Evolutionary conservation across 2,329 filamentous ascomycete species (phyloP).

Genomic region (Monilinia polystroma): DNA sequence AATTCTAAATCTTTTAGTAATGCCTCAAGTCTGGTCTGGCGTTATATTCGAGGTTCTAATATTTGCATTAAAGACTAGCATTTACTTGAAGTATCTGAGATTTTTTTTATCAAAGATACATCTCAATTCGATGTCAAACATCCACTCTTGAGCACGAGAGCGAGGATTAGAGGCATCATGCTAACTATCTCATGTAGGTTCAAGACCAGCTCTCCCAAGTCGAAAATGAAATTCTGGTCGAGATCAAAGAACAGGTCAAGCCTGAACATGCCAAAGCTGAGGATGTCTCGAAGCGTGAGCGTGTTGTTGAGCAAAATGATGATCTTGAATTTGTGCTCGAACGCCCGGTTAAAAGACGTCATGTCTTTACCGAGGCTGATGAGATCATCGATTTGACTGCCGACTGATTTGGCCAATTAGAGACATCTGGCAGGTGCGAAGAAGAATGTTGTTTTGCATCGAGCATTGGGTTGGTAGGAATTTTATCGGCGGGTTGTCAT

Average conservation of each 20-base stretch:
- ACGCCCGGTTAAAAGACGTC: slow-evolving; percentile 23
- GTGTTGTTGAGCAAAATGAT: slow-evolving; percentile 8
- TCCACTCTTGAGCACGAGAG: not conserved
- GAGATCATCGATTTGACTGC: slow-evolving; percentile 18
- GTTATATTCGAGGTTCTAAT: not conserved
- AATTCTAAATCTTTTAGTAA: not conserved
- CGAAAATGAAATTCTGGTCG: not conserved
- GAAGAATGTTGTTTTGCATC: not conserved
- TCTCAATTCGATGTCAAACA: too few species aligned
- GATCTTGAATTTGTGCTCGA: slow-evolving; percentile 21
- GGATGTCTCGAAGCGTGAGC: slow-evolving; percentile 14
- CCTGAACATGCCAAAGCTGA: not conserved
- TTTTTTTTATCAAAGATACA: too few species aligned
- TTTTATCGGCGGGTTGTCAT: not conserved
- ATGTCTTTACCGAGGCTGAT: slow-evolving; percentile 18
- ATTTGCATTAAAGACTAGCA: not conserved
- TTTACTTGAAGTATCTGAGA: not conserved
- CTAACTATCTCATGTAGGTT: slow-evolving; percentile 4
- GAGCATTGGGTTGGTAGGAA: not conserved
- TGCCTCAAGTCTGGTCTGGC: too few species aligned
- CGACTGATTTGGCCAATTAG: not conserved
- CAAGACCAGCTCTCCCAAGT: not conserved
- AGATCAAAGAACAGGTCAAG: not conserved
- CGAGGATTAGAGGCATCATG: not conserved
- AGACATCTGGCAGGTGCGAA: not conserved